Percentiles rank a stretch among this genome's conserved stretches.
Conservation (phyloP, 192 early-diverging fungal species). For the Obelidium mucronatum region DNA sequence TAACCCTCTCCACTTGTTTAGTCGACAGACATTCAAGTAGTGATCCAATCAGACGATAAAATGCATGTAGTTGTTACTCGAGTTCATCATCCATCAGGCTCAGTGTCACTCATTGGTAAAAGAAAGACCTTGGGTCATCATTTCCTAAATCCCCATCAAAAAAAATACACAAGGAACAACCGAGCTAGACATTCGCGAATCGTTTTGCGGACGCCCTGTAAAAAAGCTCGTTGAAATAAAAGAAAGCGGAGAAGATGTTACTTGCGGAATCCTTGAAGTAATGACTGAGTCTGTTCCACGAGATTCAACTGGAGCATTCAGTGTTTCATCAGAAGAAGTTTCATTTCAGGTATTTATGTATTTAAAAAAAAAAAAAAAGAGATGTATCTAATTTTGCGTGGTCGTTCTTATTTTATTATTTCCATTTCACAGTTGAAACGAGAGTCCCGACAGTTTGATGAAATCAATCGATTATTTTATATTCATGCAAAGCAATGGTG, state of each 20-base stretch:
- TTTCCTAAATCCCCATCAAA: too few relatives aligned
- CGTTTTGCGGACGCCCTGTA: slow-evolving; percentile 17
- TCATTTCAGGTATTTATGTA: not conserved
- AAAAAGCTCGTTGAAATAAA: slow-evolving; percentile 34
- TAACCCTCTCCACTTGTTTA: not conserved
- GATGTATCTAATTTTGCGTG: not conserved
- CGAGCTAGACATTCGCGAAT: slow-evolving; percentile 30
- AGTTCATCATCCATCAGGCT: slow-evolving; percentile 27
- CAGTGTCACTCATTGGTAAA: slow-evolving; percentile 18
- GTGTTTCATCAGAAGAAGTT: slow-evolving; percentile 26
- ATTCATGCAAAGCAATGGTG: slow-evolving; percentile 44
- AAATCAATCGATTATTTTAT: slow-evolving; percentile 39
- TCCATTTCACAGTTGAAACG: slow-evolving; percentile 17
- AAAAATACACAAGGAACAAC: slow-evolving; percentile 30
- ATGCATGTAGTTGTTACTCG: slow-evolving; percentile 37
- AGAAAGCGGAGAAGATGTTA: slow-evolving; percentile 39
- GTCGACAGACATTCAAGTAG: slow-evolving; percentile 25
- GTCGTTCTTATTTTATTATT: not conserved
- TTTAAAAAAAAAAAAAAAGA: not conserved
- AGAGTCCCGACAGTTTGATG: slow-evolving; percentile 31
- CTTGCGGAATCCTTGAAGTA: slow-evolving; percentile 39
- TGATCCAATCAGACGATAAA: slow-evolving; percentile 14
- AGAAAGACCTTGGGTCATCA: too few relatives aligned
- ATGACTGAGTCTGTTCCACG: slow-evolving; percentile 25
- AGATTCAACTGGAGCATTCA: not conserved